Conservation (phyloP, 108 stramenopile species). For the Licmophora abbreviata region DNA sequence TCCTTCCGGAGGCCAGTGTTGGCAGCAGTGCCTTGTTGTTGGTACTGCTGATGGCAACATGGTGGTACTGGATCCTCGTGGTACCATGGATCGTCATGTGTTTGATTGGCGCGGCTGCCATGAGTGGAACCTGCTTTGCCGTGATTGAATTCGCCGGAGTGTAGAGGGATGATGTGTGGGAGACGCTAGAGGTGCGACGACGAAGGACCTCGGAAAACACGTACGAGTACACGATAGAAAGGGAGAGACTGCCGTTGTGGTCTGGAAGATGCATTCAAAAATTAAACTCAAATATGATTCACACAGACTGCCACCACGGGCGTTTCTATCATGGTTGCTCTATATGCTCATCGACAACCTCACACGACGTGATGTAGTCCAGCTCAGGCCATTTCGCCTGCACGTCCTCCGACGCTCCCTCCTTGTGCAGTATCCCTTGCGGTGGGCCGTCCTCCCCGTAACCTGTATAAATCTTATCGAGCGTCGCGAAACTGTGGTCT, state of each 20-base stretch:
- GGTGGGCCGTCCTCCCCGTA: constrained; percentile 53
- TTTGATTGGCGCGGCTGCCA: constrained; percentile 32
- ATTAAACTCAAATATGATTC: too few relatives aligned
- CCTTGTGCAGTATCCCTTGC: constrained; percentile 27
- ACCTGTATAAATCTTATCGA: constrained; percentile 43
- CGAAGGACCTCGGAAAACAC: too few relatives aligned
- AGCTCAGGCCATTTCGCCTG: constrained; percentile 31
- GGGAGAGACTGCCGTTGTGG: too few relatives aligned
- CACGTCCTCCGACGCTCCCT: constrained; percentile 32
- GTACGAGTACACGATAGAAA: too few relatives aligned
- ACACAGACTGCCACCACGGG: too few relatives aligned
- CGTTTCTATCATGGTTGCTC: too few relatives aligned
- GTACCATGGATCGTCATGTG: constrained; percentile 46
- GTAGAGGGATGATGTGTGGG: constrained; percentile 26
- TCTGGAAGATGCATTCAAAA: too few relatives aligned
- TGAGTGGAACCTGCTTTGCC: constrained; percentile 66
- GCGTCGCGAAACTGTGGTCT: constrained; percentile 34
- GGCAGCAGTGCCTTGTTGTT: constrained; percentile 10
- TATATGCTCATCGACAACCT: constrained; percentile 37
- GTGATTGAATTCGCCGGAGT: constrained; percentile 77
- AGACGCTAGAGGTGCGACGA: too few relatives aligned
- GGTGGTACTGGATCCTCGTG: constrained; percentile 63
- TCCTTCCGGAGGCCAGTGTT: not conserved
- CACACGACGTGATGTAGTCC: constrained; percentile 46
- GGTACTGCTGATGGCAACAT: constrained; percentile 13